Evolutionary conservation across 257 asterid species (phyloP).

Genomic region (Gynochthodes officinalis): DNA sequence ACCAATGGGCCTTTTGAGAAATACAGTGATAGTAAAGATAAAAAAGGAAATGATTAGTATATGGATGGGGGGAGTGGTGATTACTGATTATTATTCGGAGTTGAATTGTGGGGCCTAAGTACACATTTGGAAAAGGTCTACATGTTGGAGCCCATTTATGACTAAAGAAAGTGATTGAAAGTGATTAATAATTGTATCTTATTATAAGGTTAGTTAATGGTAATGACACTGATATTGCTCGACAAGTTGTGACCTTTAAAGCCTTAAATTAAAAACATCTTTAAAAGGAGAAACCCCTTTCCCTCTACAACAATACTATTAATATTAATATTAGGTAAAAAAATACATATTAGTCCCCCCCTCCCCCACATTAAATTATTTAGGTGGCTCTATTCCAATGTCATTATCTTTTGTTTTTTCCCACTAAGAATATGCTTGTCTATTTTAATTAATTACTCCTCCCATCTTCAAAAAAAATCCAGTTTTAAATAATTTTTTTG

Average conservation of each 20-base stretch:
- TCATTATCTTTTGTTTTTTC: conserved; percentile 35
- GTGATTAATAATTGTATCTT: conserved; percentile 21
- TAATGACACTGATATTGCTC: conserved; percentile 41
- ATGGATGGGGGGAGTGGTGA: conserved; percentile 19
- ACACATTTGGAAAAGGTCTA: conserved; percentile 38
- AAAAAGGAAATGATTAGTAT: too few species aligned
- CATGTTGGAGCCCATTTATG: conserved; percentile 44
- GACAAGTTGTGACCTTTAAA: conserved; percentile 50
- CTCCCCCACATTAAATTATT: conserved; percentile 6
- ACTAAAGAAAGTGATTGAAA: conserved; percentile 39
- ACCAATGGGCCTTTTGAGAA: not conserved
- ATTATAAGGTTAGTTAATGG: conserved; percentile 32
- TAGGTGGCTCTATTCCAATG: conserved; percentile 31
- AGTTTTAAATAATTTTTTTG: too few species aligned
- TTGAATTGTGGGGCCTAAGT: conserved; percentile 34
- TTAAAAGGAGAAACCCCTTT: conserved; percentile 17
- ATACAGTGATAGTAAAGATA: too few species aligned
- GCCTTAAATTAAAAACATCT: conserved; percentile 14
- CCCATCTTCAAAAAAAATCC: not conserved
- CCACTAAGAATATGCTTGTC: conserved; percentile 23
- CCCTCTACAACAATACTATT: not conserved
- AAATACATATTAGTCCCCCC: not conserved
- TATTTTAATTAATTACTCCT: not conserved
- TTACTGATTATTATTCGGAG: conserved; percentile 38
- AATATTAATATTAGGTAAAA: too few species aligned